These are phyloP conservation scores for Symbiodinium pilosum DNA, from an alignment of 73 alveolate species.

Conservation along the genomic window DNA sequence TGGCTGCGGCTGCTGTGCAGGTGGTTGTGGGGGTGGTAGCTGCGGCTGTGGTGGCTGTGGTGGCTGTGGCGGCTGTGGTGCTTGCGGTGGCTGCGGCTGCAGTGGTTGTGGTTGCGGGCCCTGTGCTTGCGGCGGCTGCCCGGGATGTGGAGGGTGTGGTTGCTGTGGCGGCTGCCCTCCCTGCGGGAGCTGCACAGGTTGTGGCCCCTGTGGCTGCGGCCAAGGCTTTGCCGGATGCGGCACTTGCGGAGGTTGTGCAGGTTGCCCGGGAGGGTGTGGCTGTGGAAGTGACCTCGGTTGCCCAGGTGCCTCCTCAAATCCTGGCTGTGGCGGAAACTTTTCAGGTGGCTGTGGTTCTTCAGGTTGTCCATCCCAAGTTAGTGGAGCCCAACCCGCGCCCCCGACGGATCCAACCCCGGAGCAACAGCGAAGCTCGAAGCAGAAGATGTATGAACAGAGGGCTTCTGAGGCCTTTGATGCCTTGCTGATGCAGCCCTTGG, in stretches of 20 bases:
- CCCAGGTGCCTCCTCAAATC: background rate
- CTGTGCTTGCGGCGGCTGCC: too few species aligned
- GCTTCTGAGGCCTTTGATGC: slow-evolving; percentile 72
- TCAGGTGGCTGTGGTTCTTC: too few species aligned
- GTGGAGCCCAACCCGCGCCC: background rate
- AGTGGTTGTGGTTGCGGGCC: too few species aligned
- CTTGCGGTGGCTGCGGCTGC: too few species aligned
- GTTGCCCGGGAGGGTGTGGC: background rate
- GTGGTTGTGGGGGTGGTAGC: too few species aligned
- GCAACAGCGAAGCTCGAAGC: background rate
- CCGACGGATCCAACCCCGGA: background rate
- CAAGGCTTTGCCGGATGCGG: background rate
- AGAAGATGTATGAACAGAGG: slow-evolving; percentile 37
- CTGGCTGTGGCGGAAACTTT: too few species aligned
- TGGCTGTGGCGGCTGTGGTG: too few species aligned
- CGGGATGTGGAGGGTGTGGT: too few species aligned
- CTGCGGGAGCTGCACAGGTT: background rate
- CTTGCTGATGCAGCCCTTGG: slow-evolving; percentile 55
- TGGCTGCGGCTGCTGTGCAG: too few species aligned
- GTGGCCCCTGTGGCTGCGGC: background rate
- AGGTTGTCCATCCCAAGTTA: background rate
- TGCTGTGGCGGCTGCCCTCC: background rate
- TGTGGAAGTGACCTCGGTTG: background rate
- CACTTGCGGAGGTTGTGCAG: background rate
- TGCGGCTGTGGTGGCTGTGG: too few species aligned